Evolutionary conservation across 495 filamentous ascomycete genomes (phyloP).

Genomic region (Hyaloscypha bicolor): DNA sequence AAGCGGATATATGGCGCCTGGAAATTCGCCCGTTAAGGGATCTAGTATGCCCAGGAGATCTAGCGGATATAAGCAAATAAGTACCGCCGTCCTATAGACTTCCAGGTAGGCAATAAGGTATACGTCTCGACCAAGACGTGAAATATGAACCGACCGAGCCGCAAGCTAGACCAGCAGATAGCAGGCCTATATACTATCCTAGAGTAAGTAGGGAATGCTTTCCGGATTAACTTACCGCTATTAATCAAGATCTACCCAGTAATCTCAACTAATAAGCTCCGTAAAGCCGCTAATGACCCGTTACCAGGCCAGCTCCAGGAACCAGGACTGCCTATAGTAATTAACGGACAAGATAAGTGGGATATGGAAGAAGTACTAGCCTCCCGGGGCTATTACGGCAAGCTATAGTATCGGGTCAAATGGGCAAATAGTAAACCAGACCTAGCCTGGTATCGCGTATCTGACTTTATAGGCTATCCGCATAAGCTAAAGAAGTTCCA

Average conservation of each 20-base stretch:
- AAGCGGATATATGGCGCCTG: neutral
- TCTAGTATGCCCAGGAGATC: neutral
- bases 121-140: constrained; percentile 1
- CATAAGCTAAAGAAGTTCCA: neutral
- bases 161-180: constrained; percentile 1
- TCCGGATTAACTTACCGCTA: neutral
- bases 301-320: neutral
- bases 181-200: neutral
- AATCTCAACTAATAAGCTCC: neutral
- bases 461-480: neutral
- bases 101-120: constrained; percentile 1
- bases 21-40: neutral
- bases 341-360: neutral
- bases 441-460: neutral
- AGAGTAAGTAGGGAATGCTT: neutral
- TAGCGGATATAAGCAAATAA: neutral
- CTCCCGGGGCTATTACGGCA: neutral
- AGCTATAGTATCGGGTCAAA: neutral
- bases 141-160: neutral
- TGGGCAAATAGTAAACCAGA: neutral
- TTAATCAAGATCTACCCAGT: neutral
- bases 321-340: neutral
- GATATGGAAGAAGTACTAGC: neutral
- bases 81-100: neutral
- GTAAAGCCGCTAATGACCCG: neutral